Evolutionary conservation across 176 grass and related monocot genomes (phyloP), one percentile per base, ranked within the genome.

Genomic region (Musa beccarii): DNA sequence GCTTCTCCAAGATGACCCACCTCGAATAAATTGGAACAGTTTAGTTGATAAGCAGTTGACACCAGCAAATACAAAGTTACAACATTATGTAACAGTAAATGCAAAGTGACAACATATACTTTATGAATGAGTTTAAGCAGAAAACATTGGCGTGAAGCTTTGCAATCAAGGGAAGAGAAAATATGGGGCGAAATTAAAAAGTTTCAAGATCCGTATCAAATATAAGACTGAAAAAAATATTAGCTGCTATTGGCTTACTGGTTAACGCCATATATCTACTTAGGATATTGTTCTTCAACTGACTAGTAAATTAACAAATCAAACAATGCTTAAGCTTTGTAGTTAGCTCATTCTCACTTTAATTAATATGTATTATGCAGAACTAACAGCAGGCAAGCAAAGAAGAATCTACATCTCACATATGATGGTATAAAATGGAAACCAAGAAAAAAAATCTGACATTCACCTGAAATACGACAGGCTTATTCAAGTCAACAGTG

Each of bases 391-490:
- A 6, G 21, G 22, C 43, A 79, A 20, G 51, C 9, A 9, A 10
- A 72, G 53, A 77, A 72, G 65, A 72, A 54, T 34, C 29, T 34
- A 34, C 29, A 4, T 34, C 29, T 34, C 29, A 34, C 29, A 34
- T 34, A 34, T 34, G 29, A 34, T 34, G 29, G 29, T 34, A 34
- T 34, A 34, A 23, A 56, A 55, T 53, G 11, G 54, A 54, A 24
- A 7, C 15, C 11, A 10, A 79, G 2, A 68, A 66, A 50, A 22
- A 16, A 29, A 19, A 11, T 76, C 13, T 23, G 22, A 16, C 7
- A 23, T 52, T 25, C 21, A 94, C 95, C 95, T 99, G 90, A 82
- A 99, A 99, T 82, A 92, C 95, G 63, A 99, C 88, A 84, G 95
- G 90, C 86, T 99, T 86, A 73, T 86, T 72, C 66, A 99, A 89